These are phyloP conservation scores for Podaxis sp. DNA, from an alignment of 768 basidiomycete species.

Conservation along the genomic window DNA sequence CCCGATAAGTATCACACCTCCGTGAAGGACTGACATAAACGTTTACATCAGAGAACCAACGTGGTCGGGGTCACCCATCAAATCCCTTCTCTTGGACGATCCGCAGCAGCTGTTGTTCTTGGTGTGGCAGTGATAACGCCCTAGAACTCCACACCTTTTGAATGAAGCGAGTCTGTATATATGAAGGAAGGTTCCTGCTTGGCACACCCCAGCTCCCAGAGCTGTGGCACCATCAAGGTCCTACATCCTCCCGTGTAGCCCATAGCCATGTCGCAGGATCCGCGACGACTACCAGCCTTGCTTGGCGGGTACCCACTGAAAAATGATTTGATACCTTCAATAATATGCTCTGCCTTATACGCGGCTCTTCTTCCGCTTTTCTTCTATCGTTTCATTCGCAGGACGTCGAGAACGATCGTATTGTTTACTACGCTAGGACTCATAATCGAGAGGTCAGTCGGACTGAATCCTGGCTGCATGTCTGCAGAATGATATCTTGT, in stretches of 20 bases:
- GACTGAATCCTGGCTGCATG: neutral
- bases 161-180: neutral
- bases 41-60: neutral
- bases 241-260: neutral
- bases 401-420: conserved; percentile 11
- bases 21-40: neutral
- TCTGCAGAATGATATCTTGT: neutral
- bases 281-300: conserved; percentile 1
- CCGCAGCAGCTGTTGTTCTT: neutral
- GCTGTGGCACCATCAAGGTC: neutral
- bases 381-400: conserved; percentile 14
- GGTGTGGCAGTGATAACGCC: neutral
- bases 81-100: neutral
- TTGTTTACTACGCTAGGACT: conserved; percentile 14
- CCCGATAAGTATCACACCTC: neutral
- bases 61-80: neutral
- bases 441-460: conserved; percentile 21
- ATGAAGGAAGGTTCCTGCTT: neutral
- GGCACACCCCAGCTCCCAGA: neutral
- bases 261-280: conserved; percentile 2
- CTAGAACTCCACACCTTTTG: neutral
- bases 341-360: conserved; percentile 19
- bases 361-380: conserved; percentile 16
- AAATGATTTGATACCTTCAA: conserved; percentile 21
- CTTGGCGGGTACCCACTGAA: conserved; percentile 21